These are phyloP conservation scores for Hypoxylon rubiginosum DNA, from an alignment of 2,329 filamentous ascomycete genomes.

Conservation along the genomic window DNA sequence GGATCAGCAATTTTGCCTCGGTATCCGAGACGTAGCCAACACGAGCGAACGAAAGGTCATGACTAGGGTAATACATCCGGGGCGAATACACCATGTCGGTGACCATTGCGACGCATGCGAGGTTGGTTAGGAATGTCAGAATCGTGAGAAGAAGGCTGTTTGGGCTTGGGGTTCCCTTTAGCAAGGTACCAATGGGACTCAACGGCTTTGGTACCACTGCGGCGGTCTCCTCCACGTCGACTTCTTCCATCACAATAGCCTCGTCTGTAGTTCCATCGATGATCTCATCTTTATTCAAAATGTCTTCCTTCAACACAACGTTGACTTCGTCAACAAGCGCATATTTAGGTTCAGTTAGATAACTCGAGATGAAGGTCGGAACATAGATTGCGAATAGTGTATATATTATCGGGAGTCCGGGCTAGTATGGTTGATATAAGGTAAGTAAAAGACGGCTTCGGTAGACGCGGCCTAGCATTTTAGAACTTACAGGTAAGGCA, in stretches of 20 bases:
- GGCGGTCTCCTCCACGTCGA: conserved; percentile 75
- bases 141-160: conserved; percentile 75
- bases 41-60: conserved; percentile 86
- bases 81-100: conserved; percentile 85
- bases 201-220: conserved; percentile 69
- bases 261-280: conserved; percentile 49
- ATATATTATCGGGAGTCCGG: conserved; percentile 60
- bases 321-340: conserved; percentile 73
- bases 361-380: conserved; percentile 72
- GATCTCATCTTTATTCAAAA: conserved; percentile 55
- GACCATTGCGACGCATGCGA: conserved; percentile 75
- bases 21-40: conserved; percentile 87
- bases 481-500: conserved; percentile 49
- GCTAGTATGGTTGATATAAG: conserved; percentile 41
- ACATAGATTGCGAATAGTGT: conserved; percentile 76
- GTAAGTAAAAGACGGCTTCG: conserved; percentile 19
- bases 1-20: conserved; percentile 83
- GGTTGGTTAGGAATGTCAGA: conserved; percentile 79
- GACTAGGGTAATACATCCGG: conserved; percentile 74
- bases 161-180: conserved; percentile 82
- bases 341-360: conserved; percentile 68
- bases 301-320: conserved; percentile 64
- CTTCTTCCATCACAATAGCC: conserved; percentile 61
- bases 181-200: conserved; percentile 73
- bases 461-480: not conserved